These are phyloP conservation scores for Boletellus sp. DNA, from an alignment of 768 basidiomycete genomes.

Conservation along the genomic window DNA sequence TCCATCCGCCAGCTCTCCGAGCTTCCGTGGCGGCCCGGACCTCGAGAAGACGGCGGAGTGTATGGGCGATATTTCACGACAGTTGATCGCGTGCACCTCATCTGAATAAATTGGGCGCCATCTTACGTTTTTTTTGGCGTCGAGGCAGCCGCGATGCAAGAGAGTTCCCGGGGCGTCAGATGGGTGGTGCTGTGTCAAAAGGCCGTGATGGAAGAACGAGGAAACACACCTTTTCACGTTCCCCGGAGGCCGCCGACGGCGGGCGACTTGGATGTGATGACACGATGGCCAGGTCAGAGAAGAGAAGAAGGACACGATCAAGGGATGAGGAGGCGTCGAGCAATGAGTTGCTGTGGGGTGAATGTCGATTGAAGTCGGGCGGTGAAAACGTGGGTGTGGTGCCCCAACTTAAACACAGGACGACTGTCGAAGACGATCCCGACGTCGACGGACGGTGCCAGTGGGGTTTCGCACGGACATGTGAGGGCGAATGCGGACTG, in stretches of 20 bases:
- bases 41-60: not conserved
- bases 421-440: no score
- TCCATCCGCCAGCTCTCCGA: no score
- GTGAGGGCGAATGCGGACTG: no score
- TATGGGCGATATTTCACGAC: not conserved
- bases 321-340: not conserved
- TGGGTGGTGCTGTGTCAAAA: not conserved
- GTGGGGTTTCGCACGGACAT: no score
- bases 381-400: no score
- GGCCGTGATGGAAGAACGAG: constrained; percentile 5
- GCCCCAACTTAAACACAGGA: no score
- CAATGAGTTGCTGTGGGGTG: no score
- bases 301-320: constrained; percentile 14
- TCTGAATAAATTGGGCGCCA: constrained; percentile 5
- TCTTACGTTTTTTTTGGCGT: constrained; percentile 20
- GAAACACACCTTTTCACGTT: constrained; percentile 21
- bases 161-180: not conserved
- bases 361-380: no score
- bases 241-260: not conserved
- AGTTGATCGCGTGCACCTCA: not conserved
- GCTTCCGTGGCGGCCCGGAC: not conserved
- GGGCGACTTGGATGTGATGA: no score
- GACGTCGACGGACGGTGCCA: no score
- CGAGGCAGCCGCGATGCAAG: constrained; percentile 3
- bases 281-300: constrained; percentile 15